Percentiles rank a stretch among this genome's conserved stretches.
Evolutionary conservation across 352 stramenopile genomes (phyloP).

Genomic region (Phytophthora sp.): DNA sequence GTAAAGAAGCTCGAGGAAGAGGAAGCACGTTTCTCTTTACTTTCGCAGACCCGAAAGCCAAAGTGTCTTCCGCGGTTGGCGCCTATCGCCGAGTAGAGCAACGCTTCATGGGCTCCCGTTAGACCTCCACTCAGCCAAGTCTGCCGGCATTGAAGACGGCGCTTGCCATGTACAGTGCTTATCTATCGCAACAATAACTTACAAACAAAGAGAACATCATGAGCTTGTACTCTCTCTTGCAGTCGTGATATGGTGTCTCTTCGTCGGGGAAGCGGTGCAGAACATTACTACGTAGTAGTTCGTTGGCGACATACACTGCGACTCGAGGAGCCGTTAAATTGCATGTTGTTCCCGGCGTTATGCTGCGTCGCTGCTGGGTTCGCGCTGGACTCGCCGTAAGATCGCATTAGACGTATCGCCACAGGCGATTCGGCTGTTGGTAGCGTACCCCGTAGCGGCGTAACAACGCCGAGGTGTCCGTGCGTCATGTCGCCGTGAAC

Average conservation of each 20-base stretch:
- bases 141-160: slow-evolving; percentile 22
- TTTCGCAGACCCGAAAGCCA: slow-evolving; percentile 37
- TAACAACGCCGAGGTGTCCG: too few relatives aligned
- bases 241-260: too few relatives aligned
- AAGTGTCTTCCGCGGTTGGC: slow-evolving; percentile 52
- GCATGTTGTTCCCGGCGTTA: neutral
- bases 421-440: too few relatives aligned
- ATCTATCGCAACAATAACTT: slow-evolving; percentile 41
- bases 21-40: slow-evolving; percentile 66
- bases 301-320: neutral
- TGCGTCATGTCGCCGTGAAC: neutral
- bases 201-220: slow-evolving; percentile 32
- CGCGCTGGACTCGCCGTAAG: too few relatives aligned
- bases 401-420: too few relatives aligned
- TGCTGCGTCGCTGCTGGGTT: neutral
- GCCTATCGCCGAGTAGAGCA: slow-evolving; percentile 54
- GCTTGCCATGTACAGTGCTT: slow-evolving; percentile 38
- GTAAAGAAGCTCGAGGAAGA: slow-evolving; percentile 85
- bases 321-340: too few relatives aligned
- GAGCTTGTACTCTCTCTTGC: slow-evolving; percentile 18
- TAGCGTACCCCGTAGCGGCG: too few relatives aligned
- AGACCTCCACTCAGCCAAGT: slow-evolving; percentile 18
- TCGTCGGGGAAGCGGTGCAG: slow-evolving; percentile 7
- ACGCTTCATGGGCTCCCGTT: slow-evolving; percentile 4
- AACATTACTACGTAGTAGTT: too few relatives aligned